A percentile compares a stretch with the other conserved stretches of the same genome.
Evolutionary conservation across 176 grass and related monocot genomes (phyloP).

Genomic region (Aegilops speltoides): DNA sequence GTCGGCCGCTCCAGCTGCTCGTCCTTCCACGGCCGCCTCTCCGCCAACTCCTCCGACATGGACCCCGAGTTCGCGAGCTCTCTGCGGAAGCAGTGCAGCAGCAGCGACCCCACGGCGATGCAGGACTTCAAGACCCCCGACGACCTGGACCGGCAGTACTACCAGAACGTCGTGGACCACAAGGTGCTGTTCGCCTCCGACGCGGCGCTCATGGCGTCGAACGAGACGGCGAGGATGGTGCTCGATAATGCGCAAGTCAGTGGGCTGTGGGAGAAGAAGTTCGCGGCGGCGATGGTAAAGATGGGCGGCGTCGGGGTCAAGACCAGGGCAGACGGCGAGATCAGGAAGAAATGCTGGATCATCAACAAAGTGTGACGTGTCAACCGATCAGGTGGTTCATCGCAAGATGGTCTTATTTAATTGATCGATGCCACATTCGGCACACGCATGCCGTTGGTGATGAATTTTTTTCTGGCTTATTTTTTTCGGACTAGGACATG

Average conservation of each 20-base stretch:
- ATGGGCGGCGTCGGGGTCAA: conserved; percentile 29
- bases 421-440: neutral
- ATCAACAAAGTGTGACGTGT: conserved; percentile 18
- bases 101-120: neutral
- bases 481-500: neutral
- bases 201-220: conserved; percentile 8
- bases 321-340: conserved; percentile 24
- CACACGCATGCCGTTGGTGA: neutral
- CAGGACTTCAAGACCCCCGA: conserved; percentile 36
- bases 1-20: conserved; percentile 57
- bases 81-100: conserved; percentile 24
- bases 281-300: conserved; percentile 42
- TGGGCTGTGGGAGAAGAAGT: conserved; percentile 28
- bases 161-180: conserved; percentile 24
- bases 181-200: conserved; percentile 51
- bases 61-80: conserved; percentile 6
- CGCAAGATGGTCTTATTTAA: neutral
- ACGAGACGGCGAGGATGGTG: conserved; percentile 11
- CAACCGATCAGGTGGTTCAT: neutral
- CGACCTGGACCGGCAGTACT: conserved; percentile 49
- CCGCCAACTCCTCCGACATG: conserved; percentile 17
- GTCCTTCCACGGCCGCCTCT: conserved; percentile 42
- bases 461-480: neutral
- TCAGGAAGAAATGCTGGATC: conserved; percentile 38
- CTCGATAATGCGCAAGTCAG: neutral